Conservation (phyloP, 768 basidiomycete genomes). For the Collybia sp. region DNA sequence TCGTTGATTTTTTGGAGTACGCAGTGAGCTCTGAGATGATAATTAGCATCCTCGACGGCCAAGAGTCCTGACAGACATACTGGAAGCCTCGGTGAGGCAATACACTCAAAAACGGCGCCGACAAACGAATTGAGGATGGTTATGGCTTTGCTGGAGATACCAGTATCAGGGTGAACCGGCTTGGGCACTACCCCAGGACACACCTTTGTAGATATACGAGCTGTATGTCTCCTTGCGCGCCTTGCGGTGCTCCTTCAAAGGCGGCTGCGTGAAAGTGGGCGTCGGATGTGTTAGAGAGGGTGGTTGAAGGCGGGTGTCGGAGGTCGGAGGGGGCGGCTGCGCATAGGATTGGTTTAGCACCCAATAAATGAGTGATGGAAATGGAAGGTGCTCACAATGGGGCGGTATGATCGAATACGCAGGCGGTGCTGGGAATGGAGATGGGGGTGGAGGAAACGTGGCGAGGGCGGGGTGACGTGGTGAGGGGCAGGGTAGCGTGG, state of each 20-base stretch:
- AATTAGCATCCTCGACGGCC: background rate
- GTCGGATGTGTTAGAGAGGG: too few relatives aligned
- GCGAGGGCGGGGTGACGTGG: too few relatives aligned
- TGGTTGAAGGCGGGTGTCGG: too few relatives aligned
- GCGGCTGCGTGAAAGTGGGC: too few relatives aligned
- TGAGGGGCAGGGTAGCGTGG: too few relatives aligned
- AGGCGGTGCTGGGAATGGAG: too few relatives aligned
- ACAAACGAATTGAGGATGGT: constrained; percentile 90
- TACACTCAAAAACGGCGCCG: constrained; percentile 92
- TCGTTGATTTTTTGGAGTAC: constrained; percentile 99
- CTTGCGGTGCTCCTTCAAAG: constrained; percentile 89
- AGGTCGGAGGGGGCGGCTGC: too few relatives aligned
- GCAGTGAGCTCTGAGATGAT: constrained; percentile 75
- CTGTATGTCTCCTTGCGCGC: constrained; percentile 89
- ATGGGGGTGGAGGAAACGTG: too few relatives aligned
- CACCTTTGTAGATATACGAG: constrained; percentile 93
- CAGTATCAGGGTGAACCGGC: constrained; percentile 97
- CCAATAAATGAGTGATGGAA: constrained; percentile 14
- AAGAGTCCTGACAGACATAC: constrained; percentile 34
- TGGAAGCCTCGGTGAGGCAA: constrained; percentile 87
- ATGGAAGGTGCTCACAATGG: constrained; percentile 13
- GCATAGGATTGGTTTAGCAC: too few relatives aligned
- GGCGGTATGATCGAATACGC: too few relatives aligned
- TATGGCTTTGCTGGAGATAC: constrained; percentile 98
- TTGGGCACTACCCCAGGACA: constrained; percentile 64